phyloP scores from a whole-genome alignment of 2,329 filamentous ascomycete species.

The Apiospora phragmitis region DNA sequence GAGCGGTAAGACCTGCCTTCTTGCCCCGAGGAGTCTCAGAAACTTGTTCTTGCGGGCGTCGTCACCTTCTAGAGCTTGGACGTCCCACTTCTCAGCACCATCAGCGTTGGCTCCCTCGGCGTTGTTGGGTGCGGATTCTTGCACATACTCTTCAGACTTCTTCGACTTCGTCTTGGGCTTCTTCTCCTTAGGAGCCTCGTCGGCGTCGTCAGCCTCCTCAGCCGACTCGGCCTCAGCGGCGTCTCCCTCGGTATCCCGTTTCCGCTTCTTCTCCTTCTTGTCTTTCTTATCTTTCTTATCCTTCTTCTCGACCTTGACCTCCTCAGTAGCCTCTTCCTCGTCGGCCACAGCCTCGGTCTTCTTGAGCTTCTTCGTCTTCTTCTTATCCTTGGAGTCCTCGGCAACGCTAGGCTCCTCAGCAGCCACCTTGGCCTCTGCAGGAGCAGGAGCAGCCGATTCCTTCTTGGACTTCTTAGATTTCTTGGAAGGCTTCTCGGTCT shows the following conservation, averaged over 20 bases:
- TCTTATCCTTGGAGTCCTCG: slow-evolving; percentile 29
- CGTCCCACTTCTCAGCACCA: slow-evolving; percentile 51
- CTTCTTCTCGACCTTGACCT: slow-evolving; percentile 16
- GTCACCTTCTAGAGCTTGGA: slow-evolving; percentile 51
- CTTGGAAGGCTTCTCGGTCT: slow-evolving; percentile 16
- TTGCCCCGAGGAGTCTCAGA: slow-evolving; percentile 57
- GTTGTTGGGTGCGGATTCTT: slow-evolving; percentile 22
- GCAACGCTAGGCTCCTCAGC: slow-evolving; percentile 12
- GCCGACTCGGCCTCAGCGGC: slow-evolving; percentile 9
- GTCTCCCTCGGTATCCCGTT: slow-evolving; percentile 21
- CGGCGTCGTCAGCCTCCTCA: not conserved
- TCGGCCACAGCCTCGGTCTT: slow-evolving; percentile 26
- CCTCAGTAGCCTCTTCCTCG: slow-evolving; percentile 13
- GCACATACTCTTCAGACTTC: slow-evolving; percentile 21
- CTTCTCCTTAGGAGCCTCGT: slow-evolving; percentile 27
- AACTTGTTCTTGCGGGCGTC: slow-evolving; percentile 55
- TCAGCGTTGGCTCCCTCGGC: slow-evolving; percentile 23
- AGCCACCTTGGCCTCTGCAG: slow-evolving; percentile 12
- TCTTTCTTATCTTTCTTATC: slow-evolving; percentile 21
- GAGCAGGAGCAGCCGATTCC: not conserved
- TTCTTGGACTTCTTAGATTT: slow-evolving; percentile 23
- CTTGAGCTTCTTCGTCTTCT: slow-evolving; percentile 31
- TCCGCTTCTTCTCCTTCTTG: slow-evolving; percentile 28
- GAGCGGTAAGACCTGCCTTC: slow-evolving; percentile 31
- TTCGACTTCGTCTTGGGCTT: slow-evolving; percentile 20